These are phyloP conservation scores for Ophiosphaerella herpotricha DNA, from an alignment of 2,329 filamentous ascomycete genomes.

Conservation along the genomic window DNA sequence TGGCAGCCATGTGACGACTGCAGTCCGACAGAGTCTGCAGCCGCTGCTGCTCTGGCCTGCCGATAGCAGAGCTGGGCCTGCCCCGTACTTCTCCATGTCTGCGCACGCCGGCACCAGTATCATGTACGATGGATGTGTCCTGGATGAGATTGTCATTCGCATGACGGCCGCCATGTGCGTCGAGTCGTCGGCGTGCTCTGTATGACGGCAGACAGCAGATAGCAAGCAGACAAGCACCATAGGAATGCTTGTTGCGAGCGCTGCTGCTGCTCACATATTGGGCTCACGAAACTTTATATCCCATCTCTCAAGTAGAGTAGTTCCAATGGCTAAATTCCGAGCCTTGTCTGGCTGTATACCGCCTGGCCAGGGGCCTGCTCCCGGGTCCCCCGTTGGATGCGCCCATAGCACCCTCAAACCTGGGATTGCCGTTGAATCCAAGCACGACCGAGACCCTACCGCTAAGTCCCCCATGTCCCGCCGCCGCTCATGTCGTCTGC, in stretches of 20 bases:
- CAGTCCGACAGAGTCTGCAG: too few species aligned
- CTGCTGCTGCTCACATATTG: slow-evolving; percentile 21
- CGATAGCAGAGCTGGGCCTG: too few species aligned
- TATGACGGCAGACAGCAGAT: slow-evolving; percentile 17
- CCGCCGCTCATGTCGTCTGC: slow-evolving; percentile 31
- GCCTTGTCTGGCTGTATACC: slow-evolving; percentile 29
- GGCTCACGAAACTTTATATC: slow-evolving; percentile 35
- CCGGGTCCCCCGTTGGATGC: slow-evolving; percentile 32
- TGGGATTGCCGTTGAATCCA: slow-evolving; percentile 41
- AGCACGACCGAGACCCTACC: slow-evolving; percentile 30
- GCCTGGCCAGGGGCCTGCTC: slow-evolving; percentile 26
- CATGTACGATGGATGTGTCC: too few species aligned
- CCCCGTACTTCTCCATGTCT: too few species aligned
- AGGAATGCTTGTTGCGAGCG: too few species aligned
- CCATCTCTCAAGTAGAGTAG: slow-evolving; percentile 39
- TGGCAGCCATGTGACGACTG: too few species aligned
- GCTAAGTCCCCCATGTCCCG: slow-evolving; percentile 28
- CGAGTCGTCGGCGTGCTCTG: slow-evolving; percentile 34
- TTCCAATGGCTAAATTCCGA: slow-evolving; percentile 40
- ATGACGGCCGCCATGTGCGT: slow-evolving; percentile 40
- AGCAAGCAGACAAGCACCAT: too few species aligned
- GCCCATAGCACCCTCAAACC: slow-evolving; percentile 34
- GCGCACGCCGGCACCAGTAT: too few species aligned
- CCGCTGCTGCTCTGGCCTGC: too few species aligned
- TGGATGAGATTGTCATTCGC: not conserved